Conservation (phyloP, 2,329 filamentous ascomycete genomes). For the Alternaria angustiovoidea region DNA sequence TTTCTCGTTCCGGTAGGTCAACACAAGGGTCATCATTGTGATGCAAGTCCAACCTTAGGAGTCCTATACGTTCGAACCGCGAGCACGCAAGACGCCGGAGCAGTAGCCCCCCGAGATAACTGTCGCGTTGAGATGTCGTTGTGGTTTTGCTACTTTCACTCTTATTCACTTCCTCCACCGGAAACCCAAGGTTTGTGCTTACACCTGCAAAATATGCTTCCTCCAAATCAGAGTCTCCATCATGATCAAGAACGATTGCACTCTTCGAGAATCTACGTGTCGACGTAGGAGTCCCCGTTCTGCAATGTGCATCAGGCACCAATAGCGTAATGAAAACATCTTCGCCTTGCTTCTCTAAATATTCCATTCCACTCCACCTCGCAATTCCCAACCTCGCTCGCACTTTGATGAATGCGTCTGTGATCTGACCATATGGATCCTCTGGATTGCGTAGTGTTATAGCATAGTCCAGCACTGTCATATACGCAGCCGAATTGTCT, state of each 20-base stretch:
- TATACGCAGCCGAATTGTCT: too few relatives aligned
- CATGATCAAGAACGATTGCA: neutral
- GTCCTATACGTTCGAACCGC: neutral
- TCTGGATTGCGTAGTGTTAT: neutral
- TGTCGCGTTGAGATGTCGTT: neutral
- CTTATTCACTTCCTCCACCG: neutral
- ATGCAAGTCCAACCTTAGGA: neutral
- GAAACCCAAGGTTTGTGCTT: too few relatives aligned
- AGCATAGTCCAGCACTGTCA: neutral
- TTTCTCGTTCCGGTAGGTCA: neutral
- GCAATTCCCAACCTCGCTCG: neutral
- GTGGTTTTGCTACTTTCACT: neutral
- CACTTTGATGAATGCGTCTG: neutral
- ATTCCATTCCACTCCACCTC: neutral
- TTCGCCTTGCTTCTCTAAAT: too few relatives aligned
- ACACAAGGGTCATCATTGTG: neutral
- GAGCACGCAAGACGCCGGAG: neutral
- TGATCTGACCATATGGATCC: neutral
- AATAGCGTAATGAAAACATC: neutral
- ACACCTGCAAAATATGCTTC: neutral
- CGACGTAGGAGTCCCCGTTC: neutral
- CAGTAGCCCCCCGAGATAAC: neutral
- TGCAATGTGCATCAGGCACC: neutral
- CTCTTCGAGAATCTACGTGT: fast-evolving
- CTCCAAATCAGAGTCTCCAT: fast-evolving